A percentile compares a stretch with the other conserved stretches of the same genome.
phyloP scores from a whole-genome alignment of 352 stramenopile species.

The Phytopythium litorale region DNA sequence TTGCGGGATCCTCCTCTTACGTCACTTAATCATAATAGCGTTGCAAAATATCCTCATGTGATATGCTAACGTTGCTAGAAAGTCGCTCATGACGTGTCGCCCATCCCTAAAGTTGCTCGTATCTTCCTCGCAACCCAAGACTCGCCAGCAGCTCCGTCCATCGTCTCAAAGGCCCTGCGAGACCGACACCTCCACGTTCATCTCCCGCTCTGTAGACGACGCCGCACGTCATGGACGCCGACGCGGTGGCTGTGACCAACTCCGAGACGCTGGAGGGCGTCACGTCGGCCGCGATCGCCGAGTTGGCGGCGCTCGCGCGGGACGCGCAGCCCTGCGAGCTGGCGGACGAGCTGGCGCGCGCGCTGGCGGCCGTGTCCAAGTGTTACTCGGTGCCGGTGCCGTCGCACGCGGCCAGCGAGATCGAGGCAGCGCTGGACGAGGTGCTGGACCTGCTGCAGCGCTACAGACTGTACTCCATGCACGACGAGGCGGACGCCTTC shows the following conservation, averaged over 20 bases:
- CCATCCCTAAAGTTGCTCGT: too few relatives aligned
- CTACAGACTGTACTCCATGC: conserved; percentile 27
- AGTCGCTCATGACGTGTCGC: too few relatives aligned
- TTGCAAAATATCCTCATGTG: too few relatives aligned
- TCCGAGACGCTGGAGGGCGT: conserved; percentile 19
- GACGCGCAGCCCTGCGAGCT: conserved; percentile 18
- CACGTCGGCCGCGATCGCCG: conserved; percentile 17
- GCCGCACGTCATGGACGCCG: not conserved
- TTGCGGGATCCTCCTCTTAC: too few relatives aligned
- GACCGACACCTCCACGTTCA: too few relatives aligned
- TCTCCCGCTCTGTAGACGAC: not conserved
- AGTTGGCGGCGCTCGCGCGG: conserved; percentile 19
- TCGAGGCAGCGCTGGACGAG: conserved; percentile 33
- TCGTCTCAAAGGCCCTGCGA: too few relatives aligned
- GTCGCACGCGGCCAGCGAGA: conserved; percentile 26
- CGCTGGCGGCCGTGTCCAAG: conserved; percentile 37
- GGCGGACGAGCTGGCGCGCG: conserved; percentile 28
- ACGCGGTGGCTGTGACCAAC: conserved; percentile 1
- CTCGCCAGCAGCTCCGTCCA: too few relatives aligned
- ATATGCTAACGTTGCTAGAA: too few relatives aligned
- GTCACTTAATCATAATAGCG: too few relatives aligned
- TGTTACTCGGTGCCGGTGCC: conserved; percentile 45
- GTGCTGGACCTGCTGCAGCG: conserved; percentile 37
- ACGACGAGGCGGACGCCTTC: conserved; percentile 13
- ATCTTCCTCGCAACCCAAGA: too few relatives aligned